These are phyloP conservation scores for Quercus phellos DNA, from an alignment of 331 rosid species.

Conservation along the genomic window DNA sequence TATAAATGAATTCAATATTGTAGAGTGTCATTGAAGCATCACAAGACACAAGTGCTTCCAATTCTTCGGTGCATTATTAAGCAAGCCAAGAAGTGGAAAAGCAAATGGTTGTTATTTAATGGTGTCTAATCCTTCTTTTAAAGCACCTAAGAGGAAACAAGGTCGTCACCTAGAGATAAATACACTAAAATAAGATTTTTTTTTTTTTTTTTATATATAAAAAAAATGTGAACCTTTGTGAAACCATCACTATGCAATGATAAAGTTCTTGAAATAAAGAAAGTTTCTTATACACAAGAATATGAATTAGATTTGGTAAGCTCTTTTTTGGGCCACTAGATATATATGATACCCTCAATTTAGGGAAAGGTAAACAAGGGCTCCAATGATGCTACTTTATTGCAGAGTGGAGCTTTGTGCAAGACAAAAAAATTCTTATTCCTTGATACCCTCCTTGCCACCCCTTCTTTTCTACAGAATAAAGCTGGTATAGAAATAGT, in stretches of 20 bases:
- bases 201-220: not conserved
- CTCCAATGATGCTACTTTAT: slow-evolving; percentile 34
- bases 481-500: slow-evolving; percentile 35
- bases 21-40: not conserved
- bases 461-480: slow-evolving; percentile 25
- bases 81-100: slow-evolving; percentile 12
- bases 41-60: not conserved
- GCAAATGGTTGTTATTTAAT: slow-evolving; percentile 9
- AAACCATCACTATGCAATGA: slow-evolving; percentile 17
- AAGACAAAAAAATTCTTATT: slow-evolving; percentile 49
- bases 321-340: slow-evolving; percentile 25
- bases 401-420: slow-evolving; percentile 42
- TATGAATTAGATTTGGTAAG: slow-evolving; percentile 24
- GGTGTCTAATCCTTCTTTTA: not conserved
- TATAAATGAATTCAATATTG: not conserved
- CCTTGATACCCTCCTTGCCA: slow-evolving; percentile 49
- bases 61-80: slow-evolving; percentile 6
- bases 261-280: slow-evolving; percentile 22
- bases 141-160: not conserved
- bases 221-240: slow-evolving; percentile 1
- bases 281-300: slow-evolving; percentile 21
- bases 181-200: not conserved
- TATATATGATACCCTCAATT: slow-evolving; percentile 17
- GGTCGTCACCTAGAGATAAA: not conserved
- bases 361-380: slow-evolving; percentile 36